phyloP scores from a whole-genome alignment of 2,329 filamentous ascomycete species.

The Coniosporium tulheliwenetii region DNA sequence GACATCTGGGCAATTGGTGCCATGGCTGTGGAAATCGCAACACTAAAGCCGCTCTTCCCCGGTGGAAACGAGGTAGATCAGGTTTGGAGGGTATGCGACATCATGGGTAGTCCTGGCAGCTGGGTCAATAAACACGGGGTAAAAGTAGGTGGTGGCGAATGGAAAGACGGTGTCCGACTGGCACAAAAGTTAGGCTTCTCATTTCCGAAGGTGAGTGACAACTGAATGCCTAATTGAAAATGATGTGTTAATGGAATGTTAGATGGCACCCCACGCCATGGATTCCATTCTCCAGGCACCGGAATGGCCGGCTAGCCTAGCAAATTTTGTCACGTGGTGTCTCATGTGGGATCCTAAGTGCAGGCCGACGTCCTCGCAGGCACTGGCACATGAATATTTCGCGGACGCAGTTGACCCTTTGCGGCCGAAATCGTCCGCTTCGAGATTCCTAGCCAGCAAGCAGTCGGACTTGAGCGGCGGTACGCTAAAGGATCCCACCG shows the following conservation, averaged over 20 bases:
- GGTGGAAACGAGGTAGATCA: slow-evolving; percentile 98
- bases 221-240: not conserved
- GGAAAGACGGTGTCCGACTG: slow-evolving; percentile 84
- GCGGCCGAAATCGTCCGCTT: slow-evolving; percentile 78
- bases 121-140: slow-evolving; percentile 89
- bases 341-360: slow-evolving; percentile 96
- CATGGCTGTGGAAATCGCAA: slow-evolving; percentile 97
- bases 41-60: slow-evolving; percentile 89
- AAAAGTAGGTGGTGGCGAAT: slow-evolving; percentile 86
- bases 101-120: slow-evolving; percentile 96
- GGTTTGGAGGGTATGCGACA: slow-evolving; percentile 96
- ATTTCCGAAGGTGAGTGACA: slow-evolving; percentile 56
- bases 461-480: slow-evolving; percentile 63
- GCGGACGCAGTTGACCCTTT: slow-evolving; percentile 81
- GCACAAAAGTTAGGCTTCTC: slow-evolving; percentile 96
- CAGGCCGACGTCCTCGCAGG: slow-evolving; percentile 81
- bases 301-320: slow-evolving; percentile 79
- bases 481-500: slow-evolving; percentile 41
- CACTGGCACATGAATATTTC: slow-evolving; percentile 93
- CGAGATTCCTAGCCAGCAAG: slow-evolving; percentile 74
- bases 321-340: slow-evolving; percentile 95
- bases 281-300: slow-evolving; percentile 82
- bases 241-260: slow-evolving; percentile 3
- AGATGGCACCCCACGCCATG: slow-evolving; percentile 96
- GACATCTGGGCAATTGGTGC: slow-evolving; percentile 98